Conservation (phyloP, 2,329 filamentous ascomycete species). For the Didymella pinodella region DNA sequence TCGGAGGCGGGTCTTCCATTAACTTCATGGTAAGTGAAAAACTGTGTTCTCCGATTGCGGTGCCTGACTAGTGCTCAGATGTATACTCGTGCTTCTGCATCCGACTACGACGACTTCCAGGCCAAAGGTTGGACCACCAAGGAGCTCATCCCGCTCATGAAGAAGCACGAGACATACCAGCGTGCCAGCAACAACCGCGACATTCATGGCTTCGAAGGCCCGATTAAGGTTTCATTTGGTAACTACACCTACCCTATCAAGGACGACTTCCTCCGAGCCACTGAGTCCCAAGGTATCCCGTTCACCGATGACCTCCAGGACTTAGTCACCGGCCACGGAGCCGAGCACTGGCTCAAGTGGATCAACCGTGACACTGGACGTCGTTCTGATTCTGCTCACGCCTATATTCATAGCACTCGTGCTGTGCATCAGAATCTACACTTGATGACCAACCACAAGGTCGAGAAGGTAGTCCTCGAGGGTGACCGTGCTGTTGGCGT, state of each 20-base stretch:
- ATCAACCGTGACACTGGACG: conserved; percentile 76
- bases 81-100: conserved; percentile 76
- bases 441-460: conserved; percentile 77
- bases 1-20: conserved; percentile 77
- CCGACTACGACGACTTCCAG: conserved; percentile 81
- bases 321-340: conserved; percentile 70
- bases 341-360: conserved; percentile 87
- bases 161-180: conserved; percentile 82
- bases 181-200: conserved; percentile 62
- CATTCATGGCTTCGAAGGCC: conserved; percentile 78
- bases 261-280: conserved; percentile 78
- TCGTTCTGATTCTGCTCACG: conserved; percentile 78
- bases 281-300: conserved; percentile 77
- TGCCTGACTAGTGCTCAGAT: conserved; percentile 56
- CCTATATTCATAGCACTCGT: conserved; percentile 79
- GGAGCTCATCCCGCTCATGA: conserved; percentile 78
- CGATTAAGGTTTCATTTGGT: conserved; percentile 81
- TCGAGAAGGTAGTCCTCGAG: conserved; percentile 78
- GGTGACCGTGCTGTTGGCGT: conserved; percentile 76
- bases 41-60: conserved; percentile 3
- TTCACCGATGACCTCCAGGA: conserved; percentile 80
- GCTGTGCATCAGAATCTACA: conserved; percentile 75
- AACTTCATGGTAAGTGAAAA: conserved; percentile 71
- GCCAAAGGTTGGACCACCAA: conserved; percentile 81
- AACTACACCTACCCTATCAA: conserved; percentile 84